A percentile compares a stretch with the other conserved stretches of the same genome.
Evolutionary conservation across 352 stramenopile species (phyloP).

Genomic region (Pythium biforme): DNA sequence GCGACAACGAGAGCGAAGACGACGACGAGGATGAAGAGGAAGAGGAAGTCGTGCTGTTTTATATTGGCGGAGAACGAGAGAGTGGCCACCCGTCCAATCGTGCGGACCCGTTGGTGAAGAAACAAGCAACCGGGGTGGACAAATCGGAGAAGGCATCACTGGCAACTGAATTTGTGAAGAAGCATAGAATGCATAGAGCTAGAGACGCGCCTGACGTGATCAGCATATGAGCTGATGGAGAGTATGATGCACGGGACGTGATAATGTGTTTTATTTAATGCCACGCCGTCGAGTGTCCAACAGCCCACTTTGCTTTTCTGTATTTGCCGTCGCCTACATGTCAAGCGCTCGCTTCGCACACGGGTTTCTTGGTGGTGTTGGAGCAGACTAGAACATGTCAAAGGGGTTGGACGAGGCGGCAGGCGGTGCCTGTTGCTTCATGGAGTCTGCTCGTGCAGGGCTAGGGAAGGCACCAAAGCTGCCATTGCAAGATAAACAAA

Average conservation of each 20-base stretch:
- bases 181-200: neutral
- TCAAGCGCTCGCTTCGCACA: neutral
- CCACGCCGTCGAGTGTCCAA: neutral
- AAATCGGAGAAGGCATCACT: neutral
- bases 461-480: constrained; percentile 59
- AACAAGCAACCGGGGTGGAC: neutral
- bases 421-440: constrained; percentile 23
- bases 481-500: neutral
- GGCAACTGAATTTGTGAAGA: neutral
- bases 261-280: constrained; percentile 25
- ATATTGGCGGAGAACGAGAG: neutral
- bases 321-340: neutral
- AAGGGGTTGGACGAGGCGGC: constrained; percentile 69
- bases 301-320: neutral
- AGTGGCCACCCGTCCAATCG: neutral
- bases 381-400: constrained; percentile 75
- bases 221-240: neutral
- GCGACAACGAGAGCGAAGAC: constrained; percentile 9
- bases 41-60: constrained; percentile 20
- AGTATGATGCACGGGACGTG: neutral
- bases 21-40: constrained; percentile 7
- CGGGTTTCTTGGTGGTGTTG: no score
- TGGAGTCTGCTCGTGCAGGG: constrained; percentile 34
- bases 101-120: neutral
- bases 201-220: constrained; percentile 8